Evolutionary conservation across 306 rosid species (phyloP).

Genomic region (Corylus heterophylla): DNA sequence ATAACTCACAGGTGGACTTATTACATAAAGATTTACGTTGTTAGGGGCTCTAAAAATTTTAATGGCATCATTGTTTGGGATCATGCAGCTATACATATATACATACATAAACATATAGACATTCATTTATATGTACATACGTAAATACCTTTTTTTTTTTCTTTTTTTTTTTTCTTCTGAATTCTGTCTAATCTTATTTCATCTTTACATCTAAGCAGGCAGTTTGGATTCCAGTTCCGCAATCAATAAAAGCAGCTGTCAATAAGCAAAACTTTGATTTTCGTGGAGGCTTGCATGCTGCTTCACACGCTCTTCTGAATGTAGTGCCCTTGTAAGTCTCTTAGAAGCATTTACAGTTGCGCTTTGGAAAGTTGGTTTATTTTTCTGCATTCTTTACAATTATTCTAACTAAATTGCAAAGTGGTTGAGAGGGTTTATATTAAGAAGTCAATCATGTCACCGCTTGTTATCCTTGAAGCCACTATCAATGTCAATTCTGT

Average conservation of each 20-base stretch:
- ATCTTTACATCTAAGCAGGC: conserved; percentile 59
- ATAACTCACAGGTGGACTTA: conserved; percentile 65
- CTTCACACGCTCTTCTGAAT: conserved; percentile 87
- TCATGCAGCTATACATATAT: not conserved
- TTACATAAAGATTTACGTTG: conserved; percentile 1
- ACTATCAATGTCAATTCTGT: not conserved
- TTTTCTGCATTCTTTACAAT: conserved; percentile 8
- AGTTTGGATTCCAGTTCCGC: conserved; percentile 88
- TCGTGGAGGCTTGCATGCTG: conserved; percentile 97
- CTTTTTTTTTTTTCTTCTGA: not conserved
- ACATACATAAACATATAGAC: not conserved
- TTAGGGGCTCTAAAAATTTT: conserved; percentile 6
- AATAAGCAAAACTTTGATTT: conserved; percentile 54
- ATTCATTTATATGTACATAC: not conserved
- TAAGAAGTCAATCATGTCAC: not conserved
- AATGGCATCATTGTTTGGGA: conserved; percentile 21
- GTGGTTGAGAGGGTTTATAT: conserved; percentile 10
- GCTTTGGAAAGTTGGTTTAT: conserved; percentile 2
- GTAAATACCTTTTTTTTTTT: not conserved
- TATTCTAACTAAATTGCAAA: conserved; percentile 8
- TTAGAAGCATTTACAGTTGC: conserved; percentile 5
- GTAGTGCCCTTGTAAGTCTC: conserved; percentile 90
- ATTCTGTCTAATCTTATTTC: not conserved
- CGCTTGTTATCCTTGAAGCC: conserved; percentile 9
- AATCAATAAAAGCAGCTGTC: conserved; percentile 61